Evolutionary conservation across 257 asterid species (phyloP), one percentile per base, ranked within the genome.

Genomic region (Ajuga chamaepitys): DNA sequence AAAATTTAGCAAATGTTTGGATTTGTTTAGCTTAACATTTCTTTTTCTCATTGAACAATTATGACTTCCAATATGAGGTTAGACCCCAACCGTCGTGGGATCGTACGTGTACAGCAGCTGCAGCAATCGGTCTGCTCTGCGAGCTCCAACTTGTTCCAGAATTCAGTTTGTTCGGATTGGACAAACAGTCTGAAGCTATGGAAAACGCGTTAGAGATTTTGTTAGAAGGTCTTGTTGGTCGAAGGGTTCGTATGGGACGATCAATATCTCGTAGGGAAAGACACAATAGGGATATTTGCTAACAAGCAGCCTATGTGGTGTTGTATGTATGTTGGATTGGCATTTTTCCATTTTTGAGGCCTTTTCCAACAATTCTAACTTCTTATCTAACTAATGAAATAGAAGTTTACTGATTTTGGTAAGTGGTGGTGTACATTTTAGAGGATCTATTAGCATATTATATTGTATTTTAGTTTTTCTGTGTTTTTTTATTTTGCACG

Each of bases 41-140:
- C 16, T 18, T 41, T 8, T 17, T 53, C 69, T 52, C 61, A 71
- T 65, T 8, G 37, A 46, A 13, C 16, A 18, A 6, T 41, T 13
- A 26, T 66, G 25, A 14, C 40, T 46, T 48, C 12, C 9, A 2
- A 16, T 63, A 21, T 64, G 77, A 26, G 28, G 13, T 72, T 80
- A 90, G 97, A 71, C 98, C 97, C 8, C 97, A 93, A 63, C 98
- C 98, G 20, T 89, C 97, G 6, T 87, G 97, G 97, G 98, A 93
- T 62, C 91, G 95, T n/a, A 93, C 97, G 0, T 93, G 98, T 67
- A 93, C 96, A 44, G 95, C 98, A 44, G 97, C 91, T n/a, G 98
- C 97, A 50, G 98, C 97, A 21, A 75, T 82, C 9, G 83, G 96
- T 34, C 95, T 94, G 60, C 93, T 94, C 11, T 51, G 70, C 7